Conservation (phyloP, 805 yeast species). For the Wickerhamomyces mucosus region DNA sequence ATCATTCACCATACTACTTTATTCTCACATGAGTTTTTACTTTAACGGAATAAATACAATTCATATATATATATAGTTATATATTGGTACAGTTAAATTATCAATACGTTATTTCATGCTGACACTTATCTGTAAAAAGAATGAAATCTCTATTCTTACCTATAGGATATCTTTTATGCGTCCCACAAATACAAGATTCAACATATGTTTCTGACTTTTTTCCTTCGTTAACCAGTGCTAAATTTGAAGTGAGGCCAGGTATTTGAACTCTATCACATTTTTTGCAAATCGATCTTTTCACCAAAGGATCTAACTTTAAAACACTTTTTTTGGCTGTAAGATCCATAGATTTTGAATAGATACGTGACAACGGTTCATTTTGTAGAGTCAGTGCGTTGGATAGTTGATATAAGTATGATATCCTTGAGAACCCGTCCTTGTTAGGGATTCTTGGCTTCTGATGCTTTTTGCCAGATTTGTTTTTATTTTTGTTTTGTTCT, state of each 20-base stretch:
- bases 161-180: not conserved
- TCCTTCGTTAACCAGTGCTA: slow-evolving; percentile 34
- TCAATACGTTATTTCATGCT: slow-evolving; percentile 1
- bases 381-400: slow-evolving; percentile 12
- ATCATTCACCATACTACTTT: no score
- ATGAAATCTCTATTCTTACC: slow-evolving; percentile 44
- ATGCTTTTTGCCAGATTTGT: no score
- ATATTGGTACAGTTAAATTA: not conserved
- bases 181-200: slow-evolving; percentile 39
- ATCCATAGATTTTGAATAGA: slow-evolving; percentile 44
- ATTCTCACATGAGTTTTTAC: not conserved
- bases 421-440: slow-evolving; percentile 49
- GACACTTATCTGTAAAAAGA: slow-evolving; percentile 34
- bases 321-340: slow-evolving; percentile 62
- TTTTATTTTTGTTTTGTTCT: no score
- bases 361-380: slow-evolving; percentile 39
- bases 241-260: slow-evolving; percentile 35
- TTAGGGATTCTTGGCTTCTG: no score
- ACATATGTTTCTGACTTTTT: slow-evolving; percentile 39
- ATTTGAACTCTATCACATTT: slow-evolving; percentile 43
- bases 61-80: no score
- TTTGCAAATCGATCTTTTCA: slow-evolving; percentile 67
- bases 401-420: slow-evolving; percentile 51
- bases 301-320: slow-evolving; percentile 47
- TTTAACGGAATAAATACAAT: not conserved